phyloP scores from a whole-genome alignment of 1,284 basidiomycete species.

The Microbotryum saponariae region DNA sequence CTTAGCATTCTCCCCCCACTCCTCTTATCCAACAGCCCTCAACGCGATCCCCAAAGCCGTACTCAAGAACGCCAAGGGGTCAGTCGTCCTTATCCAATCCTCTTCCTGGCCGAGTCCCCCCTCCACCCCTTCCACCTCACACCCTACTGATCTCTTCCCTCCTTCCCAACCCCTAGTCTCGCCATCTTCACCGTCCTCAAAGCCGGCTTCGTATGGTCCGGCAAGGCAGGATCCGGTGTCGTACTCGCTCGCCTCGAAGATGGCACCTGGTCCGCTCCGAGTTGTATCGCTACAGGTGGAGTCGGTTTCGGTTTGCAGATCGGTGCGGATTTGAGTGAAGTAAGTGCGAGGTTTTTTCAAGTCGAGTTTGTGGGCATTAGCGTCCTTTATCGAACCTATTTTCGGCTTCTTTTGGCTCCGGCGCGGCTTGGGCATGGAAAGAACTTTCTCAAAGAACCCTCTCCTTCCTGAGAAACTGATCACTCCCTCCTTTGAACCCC shows the following conservation, averaged over 20 bases:
- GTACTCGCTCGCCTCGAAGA: constrained; percentile 91
- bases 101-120: too few relatives aligned
- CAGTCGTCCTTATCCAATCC: constrained; percentile 27
- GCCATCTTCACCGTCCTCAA: constrained; percentile 89
- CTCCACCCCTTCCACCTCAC: not conserved
- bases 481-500: constrained; percentile 35
- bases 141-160: not conserved
- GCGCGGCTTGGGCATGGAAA: not conserved
- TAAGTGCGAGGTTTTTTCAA: constrained; percentile 1
- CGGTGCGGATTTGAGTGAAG: constrained; percentile 51
- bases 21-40: constrained; percentile 50
- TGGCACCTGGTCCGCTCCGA: constrained; percentile 94
- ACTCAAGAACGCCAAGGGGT: constrained; percentile 76
- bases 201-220: constrained; percentile 50
- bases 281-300: constrained; percentile 94
- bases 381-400: not conserved
- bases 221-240: constrained; percentile 87
- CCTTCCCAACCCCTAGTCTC: constrained; percentile 50
- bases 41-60: constrained; percentile 94
- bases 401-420: not conserved
- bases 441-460: not conserved
- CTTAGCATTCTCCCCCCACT: too few relatives aligned
- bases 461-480: not conserved
- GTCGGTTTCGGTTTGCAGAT: constrained; percentile 90
- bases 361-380: too few relatives aligned